Conservation (phyloP, 2,329 filamentous ascomycete species). For the Verticillium dahliae region DNA sequence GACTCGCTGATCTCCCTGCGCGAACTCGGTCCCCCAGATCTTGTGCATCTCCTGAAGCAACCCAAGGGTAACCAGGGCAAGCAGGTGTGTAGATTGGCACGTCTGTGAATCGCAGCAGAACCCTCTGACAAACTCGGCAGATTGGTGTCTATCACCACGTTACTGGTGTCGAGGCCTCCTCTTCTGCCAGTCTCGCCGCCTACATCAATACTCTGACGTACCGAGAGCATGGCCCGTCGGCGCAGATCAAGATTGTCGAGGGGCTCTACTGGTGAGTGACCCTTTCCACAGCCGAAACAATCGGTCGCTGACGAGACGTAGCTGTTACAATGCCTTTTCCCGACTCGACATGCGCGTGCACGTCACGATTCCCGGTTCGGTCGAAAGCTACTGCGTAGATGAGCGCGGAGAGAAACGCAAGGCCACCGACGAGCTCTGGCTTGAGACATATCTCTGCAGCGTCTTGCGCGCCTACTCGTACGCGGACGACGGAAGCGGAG, state of each 20-base stretch:
- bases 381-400: slow-evolving; percentile 96
- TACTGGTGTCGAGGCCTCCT: slow-evolving; percentile 93
- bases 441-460: slow-evolving; percentile 95
- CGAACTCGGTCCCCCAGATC: slow-evolving; percentile 90
- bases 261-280: slow-evolving; percentile 75
- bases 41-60: slow-evolving; percentile 88
- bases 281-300: slow-evolving; percentile 21
- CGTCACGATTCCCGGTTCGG: slow-evolving; percentile 91
- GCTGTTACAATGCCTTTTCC: slow-evolving; percentile 98
- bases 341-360: slow-evolving; percentile 97
- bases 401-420: slow-evolving; percentile 93
- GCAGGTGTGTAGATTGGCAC: slow-evolving; percentile 30
- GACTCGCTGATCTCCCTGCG: slow-evolving; percentile 80
- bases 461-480: slow-evolving; percentile 94
- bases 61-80: slow-evolving; percentile 49
- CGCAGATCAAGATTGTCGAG: slow-evolving; percentile 77
- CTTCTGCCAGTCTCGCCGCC: slow-evolving; percentile 90
- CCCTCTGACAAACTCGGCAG: slow-evolving; percentile 33
- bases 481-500: slow-evolving; percentile 89
- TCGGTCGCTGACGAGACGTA: slow-evolving; percentile 17
- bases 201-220: slow-evolving; percentile 98
- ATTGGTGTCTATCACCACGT: slow-evolving; percentile 96
- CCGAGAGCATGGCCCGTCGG: slow-evolving; percentile 69
- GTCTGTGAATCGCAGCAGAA: background rate
- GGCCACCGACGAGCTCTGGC: slow-evolving; percentile 88